Conservation (phyloP, 2,329 filamentous ascomycete species). For the Epichloe aotearoae region DNA sequence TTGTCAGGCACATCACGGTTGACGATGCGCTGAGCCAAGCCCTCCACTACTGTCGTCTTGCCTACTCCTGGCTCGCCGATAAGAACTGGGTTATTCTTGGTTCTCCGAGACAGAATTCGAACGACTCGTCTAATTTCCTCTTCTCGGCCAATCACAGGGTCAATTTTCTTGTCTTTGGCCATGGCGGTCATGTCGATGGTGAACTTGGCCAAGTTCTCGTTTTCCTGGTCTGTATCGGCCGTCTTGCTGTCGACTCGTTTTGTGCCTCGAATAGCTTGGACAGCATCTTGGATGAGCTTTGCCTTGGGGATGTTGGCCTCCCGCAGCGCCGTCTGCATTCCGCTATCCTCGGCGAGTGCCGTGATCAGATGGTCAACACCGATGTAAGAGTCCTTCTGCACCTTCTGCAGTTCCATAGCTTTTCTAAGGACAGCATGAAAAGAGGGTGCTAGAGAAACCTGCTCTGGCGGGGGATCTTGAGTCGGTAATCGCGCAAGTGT, state of each 20-base stretch:
- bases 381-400: conserved; percentile 93
- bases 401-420: conserved; percentile 82
- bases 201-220: conserved; percentile 94
- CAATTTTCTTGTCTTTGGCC: conserved; percentile 94
- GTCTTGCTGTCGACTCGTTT: conserved; percentile 92
- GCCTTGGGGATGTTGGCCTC: conserved; percentile 86
- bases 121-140: conserved; percentile 90
- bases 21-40: conserved; percentile 87
- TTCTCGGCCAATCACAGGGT: conserved; percentile 92
- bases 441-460: conserved; percentile 66
- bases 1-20: conserved; percentile 95
- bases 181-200: conserved; percentile 97
- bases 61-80: conserved; percentile 97
- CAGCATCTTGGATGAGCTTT: conserved; percentile 82
- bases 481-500: conserved; percentile 78
- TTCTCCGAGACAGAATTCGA: conserved; percentile 80
- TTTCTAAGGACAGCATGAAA: conserved; percentile 74
- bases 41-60: conserved; percentile 96
- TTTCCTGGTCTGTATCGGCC: conserved; percentile 81
- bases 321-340: conserved; percentile 59
- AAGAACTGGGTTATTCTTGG: conserved; percentile 97
- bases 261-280: conserved; percentile 83
- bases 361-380: conserved; percentile 91
- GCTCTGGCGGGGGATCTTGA: conserved; percentile 93
- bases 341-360: conserved; percentile 64